Evolutionary conservation across 148 eudicot genomes (phyloP).

Genomic region (Rhododendron williamsianum): DNA sequence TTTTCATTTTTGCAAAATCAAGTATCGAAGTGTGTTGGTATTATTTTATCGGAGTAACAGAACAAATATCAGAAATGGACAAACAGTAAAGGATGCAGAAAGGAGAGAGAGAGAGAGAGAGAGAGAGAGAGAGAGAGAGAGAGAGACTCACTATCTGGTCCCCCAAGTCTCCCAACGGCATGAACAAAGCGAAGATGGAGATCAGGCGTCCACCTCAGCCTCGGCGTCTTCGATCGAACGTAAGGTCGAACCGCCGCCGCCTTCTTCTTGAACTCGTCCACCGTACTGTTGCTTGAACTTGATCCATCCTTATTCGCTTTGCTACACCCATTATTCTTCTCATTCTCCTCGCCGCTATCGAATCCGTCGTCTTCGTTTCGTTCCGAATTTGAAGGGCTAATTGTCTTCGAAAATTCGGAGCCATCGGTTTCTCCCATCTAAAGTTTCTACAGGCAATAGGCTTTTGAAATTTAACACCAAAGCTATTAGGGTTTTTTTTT

Average conservation of each 20-base stretch:
- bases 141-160: constrained; percentile 64
- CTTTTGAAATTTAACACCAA: not conserved
- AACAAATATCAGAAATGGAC: not conserved
- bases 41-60: not conserved
- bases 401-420: constrained; percentile 29
- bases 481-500: not conserved
- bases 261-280: constrained; percentile 47
- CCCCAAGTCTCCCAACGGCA: constrained; percentile 78
- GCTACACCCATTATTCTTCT: constrained; percentile 27
- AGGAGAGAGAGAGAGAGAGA: not conserved
- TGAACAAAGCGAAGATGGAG: constrained; percentile 73
- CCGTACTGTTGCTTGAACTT: constrained; percentile 71
- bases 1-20: not conserved
- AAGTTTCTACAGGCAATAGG: not conserved
- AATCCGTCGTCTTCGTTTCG: constrained; percentile 14
- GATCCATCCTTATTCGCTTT: constrained; percentile 31
- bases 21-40: not conserved
- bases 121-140: too few species aligned
- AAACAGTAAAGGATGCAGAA: not conserved
- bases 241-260: constrained; percentile 57
- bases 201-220: constrained; percentile 91
- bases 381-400: constrained; percentile 21
- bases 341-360: constrained; percentile 20
- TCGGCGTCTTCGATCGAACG: constrained; percentile 70
- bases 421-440: constrained; percentile 34